These are phyloP conservation scores for Favolaschia claudopus DNA, from an alignment of 768 basidiomycete genomes.

Conservation along the genomic window DNA sequence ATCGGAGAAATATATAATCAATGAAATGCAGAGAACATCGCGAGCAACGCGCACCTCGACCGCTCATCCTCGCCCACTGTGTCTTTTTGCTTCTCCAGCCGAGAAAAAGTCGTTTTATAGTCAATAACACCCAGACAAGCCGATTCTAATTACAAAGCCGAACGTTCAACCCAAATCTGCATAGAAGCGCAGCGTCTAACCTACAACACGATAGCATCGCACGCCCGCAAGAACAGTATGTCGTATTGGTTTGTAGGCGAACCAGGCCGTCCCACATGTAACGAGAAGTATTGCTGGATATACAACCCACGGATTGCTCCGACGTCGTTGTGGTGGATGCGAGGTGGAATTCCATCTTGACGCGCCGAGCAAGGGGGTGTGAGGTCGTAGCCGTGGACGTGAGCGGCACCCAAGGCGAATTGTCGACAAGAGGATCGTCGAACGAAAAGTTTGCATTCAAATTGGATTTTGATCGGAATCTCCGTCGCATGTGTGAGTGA, in stretches of 20 bases:
- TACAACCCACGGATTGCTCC: conserved; percentile 41
- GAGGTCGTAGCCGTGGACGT: too few relatives aligned
- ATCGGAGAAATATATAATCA: too few relatives aligned
- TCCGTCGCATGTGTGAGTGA: neutral
- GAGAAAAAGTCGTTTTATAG: conserved; percentile 78
- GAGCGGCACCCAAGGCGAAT: neutral
- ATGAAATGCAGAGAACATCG: neutral
- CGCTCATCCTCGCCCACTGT: conserved; percentile 58
- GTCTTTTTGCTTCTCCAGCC: conserved; percentile 54
- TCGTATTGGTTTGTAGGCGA: conserved; percentile 79
- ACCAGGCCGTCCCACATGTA: conserved; percentile 44
- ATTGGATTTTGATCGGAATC: too few relatives aligned
- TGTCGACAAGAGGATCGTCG: neutral
- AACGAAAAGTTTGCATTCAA: conserved; percentile 3
- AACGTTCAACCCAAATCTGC: conserved; percentile 36
- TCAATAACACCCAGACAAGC: conserved; percentile 71
- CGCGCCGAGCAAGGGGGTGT: neutral
- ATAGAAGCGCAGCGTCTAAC: conserved; percentile 42
- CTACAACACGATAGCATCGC: conserved; percentile 83
- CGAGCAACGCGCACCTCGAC: conserved; percentile 23
- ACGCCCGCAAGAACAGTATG: conserved; percentile 76
- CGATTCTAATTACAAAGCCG: conserved; percentile 51
- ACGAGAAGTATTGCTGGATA: conserved; percentile 46
- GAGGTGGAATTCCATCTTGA: conserved; percentile 3
- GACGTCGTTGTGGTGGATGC: neutral